phyloP scores from a whole-genome alignment of 768 basidiomycete genomes.

The Boletus insuetus region DNA sequence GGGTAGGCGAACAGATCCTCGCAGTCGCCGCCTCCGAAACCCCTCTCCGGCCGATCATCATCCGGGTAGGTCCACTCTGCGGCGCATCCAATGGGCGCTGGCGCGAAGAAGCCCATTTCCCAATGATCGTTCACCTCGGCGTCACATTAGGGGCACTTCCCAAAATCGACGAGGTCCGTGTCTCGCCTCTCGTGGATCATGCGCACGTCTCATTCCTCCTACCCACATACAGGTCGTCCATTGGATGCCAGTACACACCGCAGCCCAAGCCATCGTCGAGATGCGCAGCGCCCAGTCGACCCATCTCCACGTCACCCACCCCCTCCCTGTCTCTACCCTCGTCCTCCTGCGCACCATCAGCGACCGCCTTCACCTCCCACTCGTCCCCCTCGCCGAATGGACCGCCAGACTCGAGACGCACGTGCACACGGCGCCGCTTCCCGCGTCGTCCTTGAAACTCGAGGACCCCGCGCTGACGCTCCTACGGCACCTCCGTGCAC shows the following conservation, averaged over 20 bases:
- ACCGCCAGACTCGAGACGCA: slow-evolving; percentile 5
- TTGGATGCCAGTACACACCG: slow-evolving; percentile 4
- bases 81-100: slow-evolving; percentile 38
- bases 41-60: slow-evolving; percentile 22
- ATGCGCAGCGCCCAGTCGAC: slow-evolving; percentile 11
- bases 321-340: slow-evolving; percentile 4
- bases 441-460: background rate
- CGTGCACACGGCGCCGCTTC: background rate
- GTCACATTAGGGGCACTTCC: slow-evolving; percentile 20
- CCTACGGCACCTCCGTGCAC: background rate
- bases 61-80: slow-evolving; percentile 39
- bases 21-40: slow-evolving; percentile 14
- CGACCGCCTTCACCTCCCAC: slow-evolving; percentile 3
- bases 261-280: slow-evolving; percentile 13
- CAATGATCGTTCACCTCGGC: slow-evolving; percentile 29
- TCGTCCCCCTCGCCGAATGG: slow-evolving; percentile 12
- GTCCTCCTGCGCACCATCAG: slow-evolving; percentile 8
- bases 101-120: slow-evolving; percentile 39
- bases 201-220: too few relatives aligned
- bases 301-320: slow-evolving; percentile 13
- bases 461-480: slow-evolving; percentile 4
- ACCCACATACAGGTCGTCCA: background rate
- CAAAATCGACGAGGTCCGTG: slow-evolving; percentile 19
- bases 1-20: slow-evolving; percentile 26
- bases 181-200: background rate